phyloP scores from a whole-genome alignment of 129 eudicot species.

The Flaveria ramosissima region DNA sequence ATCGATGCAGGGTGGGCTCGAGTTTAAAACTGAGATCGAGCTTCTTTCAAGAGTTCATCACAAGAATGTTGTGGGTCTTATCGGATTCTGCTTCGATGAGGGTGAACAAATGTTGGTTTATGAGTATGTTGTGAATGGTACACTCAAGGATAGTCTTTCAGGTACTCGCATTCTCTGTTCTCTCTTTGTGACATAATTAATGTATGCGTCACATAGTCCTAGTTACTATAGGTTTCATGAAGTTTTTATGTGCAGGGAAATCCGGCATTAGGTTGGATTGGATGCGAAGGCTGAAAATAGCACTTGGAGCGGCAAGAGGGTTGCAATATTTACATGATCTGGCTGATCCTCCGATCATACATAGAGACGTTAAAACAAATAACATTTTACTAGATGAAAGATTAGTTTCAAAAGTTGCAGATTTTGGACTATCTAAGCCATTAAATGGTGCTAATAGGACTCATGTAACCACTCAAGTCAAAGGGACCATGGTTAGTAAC shows the following conservation, averaged over 20 bases:
- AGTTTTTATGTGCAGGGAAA: slow-evolving; percentile 40
- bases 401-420: slow-evolving; percentile 55
- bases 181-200: not conserved
- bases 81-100: slow-evolving; percentile 49
- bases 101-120: slow-evolving; percentile 51
- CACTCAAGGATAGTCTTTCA: slow-evolving; percentile 32
- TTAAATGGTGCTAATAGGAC: slow-evolving; percentile 24
- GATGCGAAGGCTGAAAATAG: slow-evolving; percentile 47
- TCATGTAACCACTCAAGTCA: slow-evolving; percentile 51
- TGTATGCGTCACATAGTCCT: no score
- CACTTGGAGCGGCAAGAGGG: slow-evolving; percentile 57
- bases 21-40: slow-evolving; percentile 54
- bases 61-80: slow-evolving; percentile 45
- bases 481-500: slow-evolving; percentile 55
- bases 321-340: slow-evolving; percentile 53
- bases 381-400: slow-evolving; percentile 51
- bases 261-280: slow-evolving; percentile 45
- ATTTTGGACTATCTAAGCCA: slow-evolving; percentile 52
- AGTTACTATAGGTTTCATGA: not conserved
- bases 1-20: slow-evolving; percentile 42
- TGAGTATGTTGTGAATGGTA: slow-evolving; percentile 42
- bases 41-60: slow-evolving; percentile 54
- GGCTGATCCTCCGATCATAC: slow-evolving; percentile 54
- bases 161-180: slow-evolving; percentile 25
- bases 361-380: slow-evolving; percentile 52